These are phyloP conservation scores for Kitagawia praeruptora DNA, from an alignment of 129 eudicot species.

Conservation along the genomic window DNA sequence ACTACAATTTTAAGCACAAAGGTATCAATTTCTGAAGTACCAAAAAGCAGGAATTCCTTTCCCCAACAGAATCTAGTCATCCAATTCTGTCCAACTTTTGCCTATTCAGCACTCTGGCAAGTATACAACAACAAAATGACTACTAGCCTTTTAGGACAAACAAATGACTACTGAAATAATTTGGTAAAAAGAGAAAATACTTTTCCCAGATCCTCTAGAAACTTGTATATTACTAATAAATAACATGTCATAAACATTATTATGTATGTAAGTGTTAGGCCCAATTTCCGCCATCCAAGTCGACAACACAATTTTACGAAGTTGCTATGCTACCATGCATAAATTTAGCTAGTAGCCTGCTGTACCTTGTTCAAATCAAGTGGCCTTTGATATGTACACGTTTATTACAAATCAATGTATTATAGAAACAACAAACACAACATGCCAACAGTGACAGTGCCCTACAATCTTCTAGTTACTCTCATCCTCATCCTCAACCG, in stretches of 20 bases:
- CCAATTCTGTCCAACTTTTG: neutral
- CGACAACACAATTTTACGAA: neutral
- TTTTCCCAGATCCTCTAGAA: neutral
- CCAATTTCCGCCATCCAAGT: neutral
- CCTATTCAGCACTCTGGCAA: neutral
- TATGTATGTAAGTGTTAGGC: neutral
- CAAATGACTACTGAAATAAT: neutral
- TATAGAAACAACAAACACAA: neutral
- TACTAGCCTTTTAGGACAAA: conserved; percentile 2
- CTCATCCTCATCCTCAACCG: conserved; percentile 2
- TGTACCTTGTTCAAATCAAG: neutral
- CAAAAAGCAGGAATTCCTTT: neutral
- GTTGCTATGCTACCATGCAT: neutral
- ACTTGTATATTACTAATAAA: neutral
- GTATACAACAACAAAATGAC: neutral
- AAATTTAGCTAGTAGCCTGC: neutral
- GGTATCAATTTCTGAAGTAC: neutral
- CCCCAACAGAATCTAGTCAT: neutral
- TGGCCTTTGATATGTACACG: neutral
- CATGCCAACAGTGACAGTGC: neutral
- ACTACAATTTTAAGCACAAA: neutral
- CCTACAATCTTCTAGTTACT: neutral
- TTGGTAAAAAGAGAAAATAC: neutral
- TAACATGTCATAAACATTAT: neutral
- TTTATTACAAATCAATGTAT: conserved; percentile 4